Percentiles rank a stretch among this genome's conserved stretches.
Evolutionary conservation across 768 basidiomycete species (phyloP).

Genomic region (Trametes cingulata): DNA sequence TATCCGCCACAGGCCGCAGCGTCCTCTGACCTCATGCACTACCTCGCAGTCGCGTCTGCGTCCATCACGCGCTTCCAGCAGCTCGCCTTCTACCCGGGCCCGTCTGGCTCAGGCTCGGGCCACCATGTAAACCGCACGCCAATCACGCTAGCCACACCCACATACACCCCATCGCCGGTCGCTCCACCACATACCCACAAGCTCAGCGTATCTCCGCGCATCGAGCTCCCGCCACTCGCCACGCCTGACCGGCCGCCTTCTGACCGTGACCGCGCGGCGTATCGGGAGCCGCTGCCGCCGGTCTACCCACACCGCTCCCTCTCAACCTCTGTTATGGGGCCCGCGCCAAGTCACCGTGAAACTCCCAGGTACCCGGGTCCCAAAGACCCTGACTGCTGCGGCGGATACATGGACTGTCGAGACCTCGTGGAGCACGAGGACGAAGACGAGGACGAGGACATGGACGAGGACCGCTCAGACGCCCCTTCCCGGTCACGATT

Average conservation of each 20-base stretch:
- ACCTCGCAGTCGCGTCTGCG: conserved; percentile 46
- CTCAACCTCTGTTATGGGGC: conserved; percentile 6
- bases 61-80: conserved; percentile 57
- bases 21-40: conserved; percentile 52
- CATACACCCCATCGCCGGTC: conserved; percentile 23
- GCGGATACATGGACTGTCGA: conserved; percentile 51
- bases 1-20: conserved; percentile 44
- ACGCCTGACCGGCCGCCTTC: conserved; percentile 13
- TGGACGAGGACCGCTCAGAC: conserved; percentile 19
- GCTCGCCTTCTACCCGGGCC: conserved; percentile 39
- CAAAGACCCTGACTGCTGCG: conserved; percentile 45
- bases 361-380: conserved; percentile 9
- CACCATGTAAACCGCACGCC: conserved; percentile 28
- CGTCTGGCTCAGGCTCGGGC: conserved; percentile 17
- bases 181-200: conserved; percentile 24
- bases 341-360: neutral
- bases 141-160: conserved; percentile 26
- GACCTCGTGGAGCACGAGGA: conserved; percentile 38
- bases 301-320: conserved; percentile 18
- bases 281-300: conserved; percentile 19
- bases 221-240: conserved; percentile 22
- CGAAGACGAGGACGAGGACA: conserved; percentile 26
- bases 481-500: conserved; percentile 14
- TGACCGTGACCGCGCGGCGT: conserved; percentile 18
- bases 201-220: conserved; percentile 26